Percentiles rank a stretch among this genome's conserved stretches.
Evolutionary conservation across 2,329 filamentous ascomycete genomes (phyloP).

Genomic region (Fusarium zealandicum): DNA sequence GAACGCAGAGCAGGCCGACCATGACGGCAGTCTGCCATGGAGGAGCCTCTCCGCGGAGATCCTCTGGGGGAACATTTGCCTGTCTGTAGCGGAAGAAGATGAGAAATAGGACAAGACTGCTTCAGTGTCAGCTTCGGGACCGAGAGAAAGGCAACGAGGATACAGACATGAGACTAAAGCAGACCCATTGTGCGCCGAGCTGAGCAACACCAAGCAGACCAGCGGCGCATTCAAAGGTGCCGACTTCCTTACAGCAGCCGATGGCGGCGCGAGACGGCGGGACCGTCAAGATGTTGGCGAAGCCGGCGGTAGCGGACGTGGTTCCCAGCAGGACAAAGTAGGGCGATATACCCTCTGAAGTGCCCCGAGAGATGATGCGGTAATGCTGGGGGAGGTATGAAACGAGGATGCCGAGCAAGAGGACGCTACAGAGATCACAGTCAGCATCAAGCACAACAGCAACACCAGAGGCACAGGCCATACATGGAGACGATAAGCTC

Average conservation of each 20-base stretch:
- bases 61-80: constrained; percentile 57
- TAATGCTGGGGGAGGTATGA: constrained; percentile 96
- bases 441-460: constrained; percentile 4
- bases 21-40: constrained; percentile 80
- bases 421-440: constrained; percentile 57
- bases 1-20: constrained; percentile 74
- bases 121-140: constrained; percentile 20
- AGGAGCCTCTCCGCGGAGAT: constrained; percentile 60
- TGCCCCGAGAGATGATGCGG: constrained; percentile 84
- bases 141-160: constrained; percentile 18
- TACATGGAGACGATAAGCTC: constrained; percentile 66
- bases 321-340: constrained; percentile 95
- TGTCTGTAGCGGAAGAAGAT: constrained; percentile 83
- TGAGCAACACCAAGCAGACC: constrained; percentile 89
- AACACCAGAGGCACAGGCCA: constrained; percentile 28
- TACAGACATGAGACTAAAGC: constrained; percentile 88
- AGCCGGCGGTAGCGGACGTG: constrained; percentile 85
- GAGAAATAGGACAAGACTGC: constrained; percentile 88
- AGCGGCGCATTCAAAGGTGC: constrained; percentile 81
- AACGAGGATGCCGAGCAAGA: constrained; percentile 85
- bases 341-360: constrained; percentile 92
- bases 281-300: constrained; percentile 90
- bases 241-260: constrained; percentile 83
- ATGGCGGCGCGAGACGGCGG: constrained; percentile 85
- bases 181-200: constrained; percentile 89